phyloP scores from a whole-genome alignment of 2,329 filamentous ascomycete genomes.

The Aspergillus hiratsukae region DNA sequence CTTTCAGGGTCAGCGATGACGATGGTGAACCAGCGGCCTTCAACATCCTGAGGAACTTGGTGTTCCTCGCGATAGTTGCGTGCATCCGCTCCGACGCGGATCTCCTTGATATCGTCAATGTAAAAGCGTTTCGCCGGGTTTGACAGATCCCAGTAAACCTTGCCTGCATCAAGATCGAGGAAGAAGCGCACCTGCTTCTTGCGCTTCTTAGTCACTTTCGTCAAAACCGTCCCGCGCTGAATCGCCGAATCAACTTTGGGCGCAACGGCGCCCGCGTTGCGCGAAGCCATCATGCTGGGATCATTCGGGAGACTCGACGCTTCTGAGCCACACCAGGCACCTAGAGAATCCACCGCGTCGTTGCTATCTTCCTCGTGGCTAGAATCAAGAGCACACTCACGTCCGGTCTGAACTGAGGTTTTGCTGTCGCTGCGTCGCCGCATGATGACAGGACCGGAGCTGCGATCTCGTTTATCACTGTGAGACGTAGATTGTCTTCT shows the following conservation, averaged over 20 bases:
- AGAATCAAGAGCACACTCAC: constrained; percentile 40
- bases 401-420: constrained; percentile 58
- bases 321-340: constrained; percentile 40
- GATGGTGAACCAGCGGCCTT: constrained; percentile 81
- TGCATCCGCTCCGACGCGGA: constrained; percentile 76
- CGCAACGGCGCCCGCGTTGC: constrained; percentile 38
- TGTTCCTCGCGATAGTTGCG: constrained; percentile 86
- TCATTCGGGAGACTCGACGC: constrained; percentile 37
- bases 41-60: constrained; percentile 61
- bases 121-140: constrained; percentile 81
- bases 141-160: constrained; percentile 79
- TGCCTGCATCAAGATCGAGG: constrained; percentile 77
- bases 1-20: constrained; percentile 76
- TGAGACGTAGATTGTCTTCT: constrained; percentile 74
- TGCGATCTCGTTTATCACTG: constrained; percentile 75
- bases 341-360: constrained; percentile 43
- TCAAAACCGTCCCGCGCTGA: constrained; percentile 71
- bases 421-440: constrained; percentile 87
- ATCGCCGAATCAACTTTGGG: constrained; percentile 74
- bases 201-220: constrained; percentile 81
- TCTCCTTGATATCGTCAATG: constrained; percentile 91
- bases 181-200: constrained; percentile 68
- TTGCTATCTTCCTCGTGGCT: constrained; percentile 38
- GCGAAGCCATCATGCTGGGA: constrained; percentile 27
- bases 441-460: constrained; percentile 82